A percentile compares a stretch with the other conserved stretches of the same genome.
Conservation (phyloP, 495 filamentous ascomycete species). For the Aspergillus nidulans region DNA sequence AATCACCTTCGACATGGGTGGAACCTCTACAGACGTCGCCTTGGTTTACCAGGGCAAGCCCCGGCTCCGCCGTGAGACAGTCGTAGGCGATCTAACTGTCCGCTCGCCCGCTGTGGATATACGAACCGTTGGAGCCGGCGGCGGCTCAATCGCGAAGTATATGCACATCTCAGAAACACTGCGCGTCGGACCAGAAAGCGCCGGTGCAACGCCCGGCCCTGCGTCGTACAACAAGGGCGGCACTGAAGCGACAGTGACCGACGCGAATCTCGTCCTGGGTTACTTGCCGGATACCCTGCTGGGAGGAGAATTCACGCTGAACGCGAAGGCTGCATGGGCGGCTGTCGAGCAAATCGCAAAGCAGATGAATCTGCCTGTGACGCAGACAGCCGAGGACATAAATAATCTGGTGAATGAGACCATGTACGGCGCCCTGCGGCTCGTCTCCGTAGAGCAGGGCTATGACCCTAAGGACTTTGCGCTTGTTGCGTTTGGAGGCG, state of each 20-base stretch:
- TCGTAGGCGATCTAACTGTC: constrained; percentile 41
- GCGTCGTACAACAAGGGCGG: constrained; percentile 50
- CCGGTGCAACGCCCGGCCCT: constrained; percentile 43
- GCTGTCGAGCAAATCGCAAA: constrained; percentile 39
- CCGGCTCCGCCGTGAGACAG: constrained; percentile 43
- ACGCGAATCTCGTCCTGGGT: constrained; percentile 47
- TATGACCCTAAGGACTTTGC: constrained; percentile 49
- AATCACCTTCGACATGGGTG: constrained; percentile 50
- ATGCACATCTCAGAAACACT: constrained; percentile 44
- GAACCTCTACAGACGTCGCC: constrained; percentile 47
- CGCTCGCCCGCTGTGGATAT: constrained; percentile 47
- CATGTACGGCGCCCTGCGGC: constrained; percentile 47
- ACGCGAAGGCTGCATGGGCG: constrained; percentile 30
- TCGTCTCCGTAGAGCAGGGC: constrained; percentile 49
- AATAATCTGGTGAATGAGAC: constrained; percentile 47
- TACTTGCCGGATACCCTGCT: constrained; percentile 44
- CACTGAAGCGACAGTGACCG: constrained; percentile 43
- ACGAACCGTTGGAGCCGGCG: constrained; percentile 47
- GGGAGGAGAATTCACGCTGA: constrained; percentile 43
- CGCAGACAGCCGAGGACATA: constrained; percentile 44
- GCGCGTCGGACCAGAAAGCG: constrained; percentile 48
- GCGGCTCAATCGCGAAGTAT: constrained; percentile 44
- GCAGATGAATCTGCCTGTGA: constrained; percentile 38
- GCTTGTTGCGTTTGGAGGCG: constrained; percentile 49
- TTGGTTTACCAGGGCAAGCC: constrained; percentile 43